Evolutionary conservation across 257 asterid genomes (phyloP), one percentile per base, ranked within the genome.

Genomic region (Solanum piurae): DNA sequence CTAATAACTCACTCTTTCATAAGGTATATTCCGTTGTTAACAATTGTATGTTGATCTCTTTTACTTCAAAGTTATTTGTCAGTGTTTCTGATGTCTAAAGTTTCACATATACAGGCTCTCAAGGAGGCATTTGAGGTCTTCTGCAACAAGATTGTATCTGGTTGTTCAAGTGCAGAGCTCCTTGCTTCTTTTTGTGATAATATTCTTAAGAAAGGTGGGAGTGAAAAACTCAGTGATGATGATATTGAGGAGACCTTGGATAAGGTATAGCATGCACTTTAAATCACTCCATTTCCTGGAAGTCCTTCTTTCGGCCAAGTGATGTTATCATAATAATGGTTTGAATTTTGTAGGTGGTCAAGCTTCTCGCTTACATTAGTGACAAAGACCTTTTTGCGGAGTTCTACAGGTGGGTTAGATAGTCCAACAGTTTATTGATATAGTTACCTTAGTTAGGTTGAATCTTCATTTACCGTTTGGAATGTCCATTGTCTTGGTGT

Each of bases 111-210:
- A 40, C 33, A 92, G 95, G 96, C 96, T 77, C 95, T 94, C 64
- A 94, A 94, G 88, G 95, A 94, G 88, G 96, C 96, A 7, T 94
- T 94, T 89, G 96, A 94, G 88, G 90, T 90, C 77, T 94, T 94
- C 74, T 93, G 95, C 93, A 94, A 94, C 93, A 94, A 92, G 90
- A 93, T 94, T 75, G 92, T 94, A 72, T 88, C 95, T 89, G 96
- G 96, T 84, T 92, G 93, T 88, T 92, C 96, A 55, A 94, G 92
- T 84, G 94, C 95, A 5, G 95, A 94, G 86, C 95, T 93, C 86
- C 94, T 94, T 83, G 96, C 96, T 64, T 93, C 94, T n/a, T 94
- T 92, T 79, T 94, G 96, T 76, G 96, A 93, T 89, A 94, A 93
- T 88, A 93, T 94, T 88, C 95, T 94, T 34, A 94, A 94, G 77